Base-by-base conservation (phyloP, 768 basidiomycete genomes). In the Auricularia cornea region DNA sequence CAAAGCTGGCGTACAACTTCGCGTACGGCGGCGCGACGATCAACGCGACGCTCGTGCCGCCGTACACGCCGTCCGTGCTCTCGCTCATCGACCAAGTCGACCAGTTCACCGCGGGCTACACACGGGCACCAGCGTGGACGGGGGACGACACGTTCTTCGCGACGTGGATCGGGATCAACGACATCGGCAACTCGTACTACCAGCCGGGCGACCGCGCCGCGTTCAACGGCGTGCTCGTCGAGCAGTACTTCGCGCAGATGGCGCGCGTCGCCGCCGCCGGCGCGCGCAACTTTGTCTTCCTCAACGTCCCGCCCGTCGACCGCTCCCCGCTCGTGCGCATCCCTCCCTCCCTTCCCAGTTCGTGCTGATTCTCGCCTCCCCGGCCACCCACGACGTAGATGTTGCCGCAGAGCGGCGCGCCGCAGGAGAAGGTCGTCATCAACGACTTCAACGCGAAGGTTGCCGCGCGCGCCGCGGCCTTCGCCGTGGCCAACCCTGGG, bases 151-250 rank as follows among this genome's bases (percentile, higher is more conserved):
- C 85, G 60, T 67, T 89, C 57, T 88, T 89, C 72, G 82, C 82
- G 0, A 72, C 88, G n/a, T 89, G 80, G 79, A 87, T 89, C 63
- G 87, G 88, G 1, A 84, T 89, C 66, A 89, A 89, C 67, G 87
- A 88, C 67, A 79, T 88, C 68, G 70, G 82, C 31, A 82, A 82
- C 67, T 83, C 80, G 60, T 85, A 77, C 63, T 80, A 77, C 59
- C 23, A 72, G 60, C 65, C 73, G 31, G 84, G 83, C 0, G 77
- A 81, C 67, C 77, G 82, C 28, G 71, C 67, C 59, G 80, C 81
- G 83, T 84, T 84, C 71, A 75, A 79, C 3, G 81, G 81, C 61
- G 73, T 72, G 1, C 76, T 84, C 32, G 72, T 84, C 44, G 72
- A 78, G 60, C 77, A 76, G 2, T 79, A 85, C 64, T 84, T 84